Conservation (phyloP, 257 asterid species). For the Plantago ovata region DNA sequence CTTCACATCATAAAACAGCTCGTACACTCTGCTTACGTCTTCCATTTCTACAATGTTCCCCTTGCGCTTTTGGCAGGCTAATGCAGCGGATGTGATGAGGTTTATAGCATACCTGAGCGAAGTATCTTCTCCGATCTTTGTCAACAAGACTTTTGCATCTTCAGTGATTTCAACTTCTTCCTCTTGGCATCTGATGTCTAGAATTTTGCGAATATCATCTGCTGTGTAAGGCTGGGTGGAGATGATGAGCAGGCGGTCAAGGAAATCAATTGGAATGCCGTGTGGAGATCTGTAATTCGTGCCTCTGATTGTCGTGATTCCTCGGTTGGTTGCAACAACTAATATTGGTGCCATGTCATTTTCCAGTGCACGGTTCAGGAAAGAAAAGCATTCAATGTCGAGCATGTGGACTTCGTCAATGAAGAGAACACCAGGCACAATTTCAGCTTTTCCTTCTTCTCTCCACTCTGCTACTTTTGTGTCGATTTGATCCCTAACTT, state of each 20-base stretch:
- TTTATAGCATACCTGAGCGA: constrained; percentile 83
- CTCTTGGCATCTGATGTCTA: constrained; percentile 83
- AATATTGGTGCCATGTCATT: constrained; percentile 97
- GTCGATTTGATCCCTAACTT: constrained; percentile 94
- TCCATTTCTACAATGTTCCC: constrained; percentile 84
- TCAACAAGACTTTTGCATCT: constrained; percentile 68
- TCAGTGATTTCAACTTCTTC: constrained; percentile 92
- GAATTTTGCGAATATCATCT: constrained; percentile 73
- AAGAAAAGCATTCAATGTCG: constrained; percentile 94
- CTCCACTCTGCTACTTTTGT: constrained; percentile 99
- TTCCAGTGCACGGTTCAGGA: constrained; percentile 88
- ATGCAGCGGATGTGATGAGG: constrained; percentile 68
- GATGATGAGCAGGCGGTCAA: constrained; percentile 90
- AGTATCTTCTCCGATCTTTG: constrained; percentile 85
- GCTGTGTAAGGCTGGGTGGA: constrained; percentile 83
- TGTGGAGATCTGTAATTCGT: constrained; percentile 86
- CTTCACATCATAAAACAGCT: constrained; percentile 82
- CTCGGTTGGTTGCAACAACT: constrained; percentile 95
- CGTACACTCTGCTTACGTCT: constrained; percentile 79
- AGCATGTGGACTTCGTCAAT: constrained; percentile 99
- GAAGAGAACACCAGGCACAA: constrained; percentile 91
- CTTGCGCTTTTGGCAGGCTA: constrained; percentile 75
- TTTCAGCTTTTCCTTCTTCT: constrained; percentile 97
- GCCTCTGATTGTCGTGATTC: constrained; percentile 84
- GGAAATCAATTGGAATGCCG: constrained; percentile 87